phyloP scores from a whole-genome alignment of 2,329 filamentous ascomycete species.

The Diaporthe helianthi region DNA sequence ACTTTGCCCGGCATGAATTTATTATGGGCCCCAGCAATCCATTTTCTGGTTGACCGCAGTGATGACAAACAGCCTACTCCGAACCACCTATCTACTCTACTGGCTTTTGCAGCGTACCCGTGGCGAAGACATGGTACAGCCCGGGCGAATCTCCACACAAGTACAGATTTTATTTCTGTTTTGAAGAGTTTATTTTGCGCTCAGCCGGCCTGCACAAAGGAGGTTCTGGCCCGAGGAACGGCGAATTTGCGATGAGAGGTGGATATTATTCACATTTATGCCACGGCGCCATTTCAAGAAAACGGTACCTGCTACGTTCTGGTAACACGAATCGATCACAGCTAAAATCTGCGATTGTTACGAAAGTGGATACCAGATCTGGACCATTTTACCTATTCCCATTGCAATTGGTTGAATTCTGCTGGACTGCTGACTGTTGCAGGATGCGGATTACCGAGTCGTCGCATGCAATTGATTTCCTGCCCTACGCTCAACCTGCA shows the following conservation, averaged over 20 bases:
- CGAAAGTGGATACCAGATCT: conserved; percentile 9
- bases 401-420: conserved; percentile 6
- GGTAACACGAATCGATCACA: conserved; percentile 9
- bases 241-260: background rate
- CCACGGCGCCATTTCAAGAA: background rate
- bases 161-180: background rate
- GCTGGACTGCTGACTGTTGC: conserved; percentile 25
- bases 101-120: background rate
- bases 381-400: background rate
- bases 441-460: conserved; percentile 18
- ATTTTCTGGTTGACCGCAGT: conserved; percentile 6
- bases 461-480: conserved; percentile 14
- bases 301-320: conserved; percentile 1
- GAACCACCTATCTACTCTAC: background rate
- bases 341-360: conserved; percentile 9
- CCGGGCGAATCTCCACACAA: background rate
- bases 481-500: conserved; percentile 12
- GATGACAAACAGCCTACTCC: background rate
- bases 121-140: background rate
- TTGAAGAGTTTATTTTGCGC: background rate
- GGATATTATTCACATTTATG: background rate
- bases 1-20: conserved; percentile 16
- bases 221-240: background rate
- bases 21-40: conserved; percentile 20
- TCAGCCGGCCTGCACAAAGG: background rate